Evolutionary conservation across 2,329 filamentous ascomycete genomes (phyloP).

Genomic region (Calonectria honghensis): DNA sequence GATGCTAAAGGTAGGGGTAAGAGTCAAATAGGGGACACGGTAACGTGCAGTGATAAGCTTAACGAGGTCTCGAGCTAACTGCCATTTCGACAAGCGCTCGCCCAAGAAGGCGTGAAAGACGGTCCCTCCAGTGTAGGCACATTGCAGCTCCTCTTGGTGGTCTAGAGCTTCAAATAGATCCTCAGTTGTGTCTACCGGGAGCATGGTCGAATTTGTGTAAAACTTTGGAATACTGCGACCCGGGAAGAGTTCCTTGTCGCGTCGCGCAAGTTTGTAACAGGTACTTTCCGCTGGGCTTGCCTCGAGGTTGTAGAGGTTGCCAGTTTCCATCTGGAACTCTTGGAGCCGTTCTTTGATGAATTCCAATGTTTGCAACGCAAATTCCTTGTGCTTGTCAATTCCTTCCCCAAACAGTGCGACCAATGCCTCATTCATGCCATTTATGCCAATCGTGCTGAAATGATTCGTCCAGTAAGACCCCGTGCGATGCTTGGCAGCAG

Average conservation of each 20-base stretch:
- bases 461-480: conserved; percentile 53
- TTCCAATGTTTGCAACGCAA: conserved; percentile 43
- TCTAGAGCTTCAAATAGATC: conserved; percentile 49
- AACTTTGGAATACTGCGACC: conserved; percentile 35
- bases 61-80: conserved; percentile 46
- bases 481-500: conserved; percentile 48
- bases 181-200: conserved; percentile 48
- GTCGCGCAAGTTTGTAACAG: conserved; percentile 50
- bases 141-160: conserved; percentile 49
- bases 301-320: conserved; percentile 50
- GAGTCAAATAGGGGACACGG: conserved; percentile 50
- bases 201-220: conserved; percentile 54
- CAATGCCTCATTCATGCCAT: conserved; percentile 50
- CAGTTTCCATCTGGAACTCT: conserved; percentile 46
- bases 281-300: conserved; percentile 52
- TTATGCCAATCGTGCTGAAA: conserved; percentile 52
- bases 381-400: conserved; percentile 21
- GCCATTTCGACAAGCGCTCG: conserved; percentile 47
- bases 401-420: conserved; percentile 38
- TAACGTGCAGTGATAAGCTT: conserved; percentile 48
- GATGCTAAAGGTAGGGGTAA: conserved; percentile 52
- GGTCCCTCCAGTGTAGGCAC: conserved; percentile 51
- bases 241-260: conserved; percentile 48
- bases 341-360: conserved; percentile 51
- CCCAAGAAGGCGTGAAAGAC: conserved; percentile 53